A percentile compares a stretch with the other conserved stretches of the same genome.
Evolutionary conservation across 73 alveolate species (phyloP).

Genomic region (Paramecium primaurelia): DNA sequence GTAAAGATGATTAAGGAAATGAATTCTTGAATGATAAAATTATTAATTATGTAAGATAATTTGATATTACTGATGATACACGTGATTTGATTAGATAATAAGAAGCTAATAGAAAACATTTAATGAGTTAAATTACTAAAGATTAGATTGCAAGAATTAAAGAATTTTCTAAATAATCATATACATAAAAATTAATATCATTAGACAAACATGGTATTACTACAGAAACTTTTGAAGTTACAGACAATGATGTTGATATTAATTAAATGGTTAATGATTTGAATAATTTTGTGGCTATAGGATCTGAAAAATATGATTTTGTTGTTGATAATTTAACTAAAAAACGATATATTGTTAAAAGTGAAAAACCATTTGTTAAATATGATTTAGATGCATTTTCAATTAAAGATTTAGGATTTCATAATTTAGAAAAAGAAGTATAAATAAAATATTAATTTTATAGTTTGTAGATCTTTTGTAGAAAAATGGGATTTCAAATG

Average conservation of each 20-base stretch:
- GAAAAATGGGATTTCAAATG: background rate
- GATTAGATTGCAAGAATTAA: background rate
- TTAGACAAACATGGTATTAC: background rate
- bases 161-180: background rate
- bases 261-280: background rate
- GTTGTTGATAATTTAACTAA: background rate
- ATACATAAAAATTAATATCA: background rate
- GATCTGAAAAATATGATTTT: background rate
- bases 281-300: conserved; percentile 8
- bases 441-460: background rate
- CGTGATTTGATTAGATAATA: background rate
- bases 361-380: conserved; percentile 18
- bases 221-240: conserved; percentile 30
- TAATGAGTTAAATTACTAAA: background rate
- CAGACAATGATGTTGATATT: background rate
- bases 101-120: background rate
- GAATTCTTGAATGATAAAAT: background rate
- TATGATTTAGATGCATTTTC: background rate
- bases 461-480: background rate
- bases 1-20: background rate
- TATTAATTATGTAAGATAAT: background rate
- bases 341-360: background rate
- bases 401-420: background rate
- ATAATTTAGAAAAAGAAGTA: background rate
- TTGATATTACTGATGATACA: background rate